Evolutionary conservation across 768 basidiomycete species (phyloP).

Genomic region (Xerocomellus chrysenteron): DNA sequence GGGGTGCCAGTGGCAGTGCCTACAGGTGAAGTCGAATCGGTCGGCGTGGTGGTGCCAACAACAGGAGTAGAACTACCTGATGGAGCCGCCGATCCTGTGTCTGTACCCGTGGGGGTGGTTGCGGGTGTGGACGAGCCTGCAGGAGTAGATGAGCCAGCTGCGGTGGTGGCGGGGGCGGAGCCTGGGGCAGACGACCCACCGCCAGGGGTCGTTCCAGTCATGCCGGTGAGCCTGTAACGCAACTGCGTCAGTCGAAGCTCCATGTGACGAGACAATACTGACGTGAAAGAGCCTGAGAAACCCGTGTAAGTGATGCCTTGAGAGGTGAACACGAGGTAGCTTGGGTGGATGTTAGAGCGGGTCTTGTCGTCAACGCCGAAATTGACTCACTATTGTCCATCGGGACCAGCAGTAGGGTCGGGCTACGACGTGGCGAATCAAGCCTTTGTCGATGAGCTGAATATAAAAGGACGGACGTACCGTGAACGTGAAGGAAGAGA

Average conservation of each 20-base stretch:
- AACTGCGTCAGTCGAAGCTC: not conserved
- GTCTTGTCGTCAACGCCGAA: not conserved
- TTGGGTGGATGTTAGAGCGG: constrained; percentile 24
- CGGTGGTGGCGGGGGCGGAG: constrained; percentile 9
- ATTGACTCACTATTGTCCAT: constrained; percentile 53
- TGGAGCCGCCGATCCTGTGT: not conserved
- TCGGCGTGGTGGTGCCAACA: constrained; percentile 7
- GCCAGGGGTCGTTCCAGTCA: constrained; percentile 52
- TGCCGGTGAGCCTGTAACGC: constrained; percentile 48
- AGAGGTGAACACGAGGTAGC: constrained; percentile 62
- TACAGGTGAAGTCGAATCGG: constrained; percentile 3
- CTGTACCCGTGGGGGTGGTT: not conserved
- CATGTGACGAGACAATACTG: constrained; percentile 16
- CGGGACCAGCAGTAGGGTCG: constrained; percentile 52
- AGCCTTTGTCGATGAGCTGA: not conserved
- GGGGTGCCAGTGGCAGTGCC: constrained; percentile 31
- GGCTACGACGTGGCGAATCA: constrained; percentile 39
- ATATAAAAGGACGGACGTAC: constrained; percentile 35
- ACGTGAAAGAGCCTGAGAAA: constrained; percentile 61
- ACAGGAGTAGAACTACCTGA: constrained; percentile 18
- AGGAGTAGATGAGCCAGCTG: constrained; percentile 12
- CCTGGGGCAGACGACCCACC: constrained; percentile 21
- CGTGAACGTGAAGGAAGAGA: constrained; percentile 52
- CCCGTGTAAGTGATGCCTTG: constrained; percentile 34
- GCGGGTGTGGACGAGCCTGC: constrained; percentile 11